A percentile compares a stretch with the other conserved stretches of the same genome.
These are phyloP conservation scores for Globisporangium apiculatum DNA, from an alignment of 352 stramenopile genomes.

Conservation along the genomic window DNA sequence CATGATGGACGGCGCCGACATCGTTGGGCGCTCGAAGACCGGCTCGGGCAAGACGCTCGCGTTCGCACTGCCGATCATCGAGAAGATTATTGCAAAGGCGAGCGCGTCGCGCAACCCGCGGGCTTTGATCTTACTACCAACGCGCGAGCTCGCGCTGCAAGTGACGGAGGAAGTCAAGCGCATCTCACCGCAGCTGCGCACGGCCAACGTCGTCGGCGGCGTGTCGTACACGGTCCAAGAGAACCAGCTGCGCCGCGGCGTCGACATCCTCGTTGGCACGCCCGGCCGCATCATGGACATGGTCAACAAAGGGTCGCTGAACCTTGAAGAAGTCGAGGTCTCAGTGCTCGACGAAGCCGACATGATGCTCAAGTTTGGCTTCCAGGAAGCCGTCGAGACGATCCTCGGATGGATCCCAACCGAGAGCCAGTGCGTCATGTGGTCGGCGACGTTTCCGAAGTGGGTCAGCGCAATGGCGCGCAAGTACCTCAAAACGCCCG, in stretches of 20 bases:
- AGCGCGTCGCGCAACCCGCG: constrained; percentile 50
- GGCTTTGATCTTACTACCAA: constrained; percentile 94
- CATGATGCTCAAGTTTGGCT: constrained; percentile 99
- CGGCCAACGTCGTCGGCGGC: constrained; percentile 90
- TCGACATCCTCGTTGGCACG: constrained; percentile 95
- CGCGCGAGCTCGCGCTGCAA: constrained; percentile 96
- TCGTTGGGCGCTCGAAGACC: constrained; percentile 77
- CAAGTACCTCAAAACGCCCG: constrained; percentile 90
- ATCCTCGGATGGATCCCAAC: constrained; percentile 86
- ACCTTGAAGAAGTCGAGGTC: constrained; percentile 86
- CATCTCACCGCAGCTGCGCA: constrained; percentile 86
- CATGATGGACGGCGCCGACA: constrained; percentile 76
- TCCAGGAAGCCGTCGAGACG: constrained; percentile 95
- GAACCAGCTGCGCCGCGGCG: constrained; percentile 79
- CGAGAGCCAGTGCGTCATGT: constrained; percentile 91
- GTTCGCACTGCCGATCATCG: constrained; percentile 74
- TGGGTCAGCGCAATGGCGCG: constrained; percentile 93
- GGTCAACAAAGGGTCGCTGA: constrained; percentile 90
- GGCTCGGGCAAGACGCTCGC: constrained; percentile 63
- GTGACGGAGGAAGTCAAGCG: constrained; percentile 89
- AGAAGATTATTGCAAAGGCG: constrained; percentile 50
- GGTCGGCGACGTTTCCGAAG: constrained; percentile 94
- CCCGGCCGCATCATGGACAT: constrained; percentile 96
- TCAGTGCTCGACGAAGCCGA: constrained; percentile 95
- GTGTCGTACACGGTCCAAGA: constrained; percentile 92